phyloP scores from a whole-genome alignment of 768 basidiomycete species.

The Lepiota venenata region DNA sequence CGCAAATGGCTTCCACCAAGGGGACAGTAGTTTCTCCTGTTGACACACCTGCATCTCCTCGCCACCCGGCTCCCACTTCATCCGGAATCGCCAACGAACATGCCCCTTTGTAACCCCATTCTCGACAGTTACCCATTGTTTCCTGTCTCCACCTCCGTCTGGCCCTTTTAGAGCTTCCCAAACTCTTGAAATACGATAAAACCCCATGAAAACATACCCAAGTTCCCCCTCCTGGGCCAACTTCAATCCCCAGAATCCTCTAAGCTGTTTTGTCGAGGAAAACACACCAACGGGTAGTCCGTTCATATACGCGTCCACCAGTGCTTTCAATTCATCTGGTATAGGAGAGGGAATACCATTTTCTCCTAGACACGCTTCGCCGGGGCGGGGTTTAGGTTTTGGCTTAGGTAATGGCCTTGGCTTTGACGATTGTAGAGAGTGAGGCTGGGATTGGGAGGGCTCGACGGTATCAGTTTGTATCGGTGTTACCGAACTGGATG shows the following conservation, averaged over 20 bases:
- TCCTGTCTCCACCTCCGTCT: no score
- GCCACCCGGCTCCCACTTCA: constrained; percentile 49
- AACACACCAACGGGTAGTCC: constrained; percentile 39
- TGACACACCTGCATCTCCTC: constrained; percentile 32
- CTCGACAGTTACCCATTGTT: background rate
- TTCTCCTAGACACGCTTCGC: background rate
- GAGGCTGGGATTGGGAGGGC: no score
- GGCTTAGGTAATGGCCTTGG: background rate
- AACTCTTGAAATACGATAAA: constrained; percentile 39
- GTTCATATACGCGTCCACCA: constrained; percentile 37
- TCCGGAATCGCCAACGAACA: constrained; percentile 43
- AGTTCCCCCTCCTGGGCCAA: constrained; percentile 33
- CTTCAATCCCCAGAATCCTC: constrained; percentile 22
- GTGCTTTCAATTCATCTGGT: constrained; percentile 32
- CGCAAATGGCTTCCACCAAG: constrained; percentile 24
- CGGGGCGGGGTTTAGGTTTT: background rate
- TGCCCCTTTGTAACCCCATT: constrained; percentile 20
- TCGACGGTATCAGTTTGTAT: no score
- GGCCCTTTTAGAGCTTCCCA: constrained; percentile 24
- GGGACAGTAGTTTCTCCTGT: background rate
- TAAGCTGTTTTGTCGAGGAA: constrained; percentile 27
- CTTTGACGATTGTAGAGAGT: background rate
- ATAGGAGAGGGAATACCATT: constrained; percentile 6
- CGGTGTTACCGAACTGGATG: no score
- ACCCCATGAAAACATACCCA: constrained; percentile 42